Evolutionary conservation across 306 rosid genomes (phyloP).

Genomic region (Pyrus bretschneideri): DNA sequence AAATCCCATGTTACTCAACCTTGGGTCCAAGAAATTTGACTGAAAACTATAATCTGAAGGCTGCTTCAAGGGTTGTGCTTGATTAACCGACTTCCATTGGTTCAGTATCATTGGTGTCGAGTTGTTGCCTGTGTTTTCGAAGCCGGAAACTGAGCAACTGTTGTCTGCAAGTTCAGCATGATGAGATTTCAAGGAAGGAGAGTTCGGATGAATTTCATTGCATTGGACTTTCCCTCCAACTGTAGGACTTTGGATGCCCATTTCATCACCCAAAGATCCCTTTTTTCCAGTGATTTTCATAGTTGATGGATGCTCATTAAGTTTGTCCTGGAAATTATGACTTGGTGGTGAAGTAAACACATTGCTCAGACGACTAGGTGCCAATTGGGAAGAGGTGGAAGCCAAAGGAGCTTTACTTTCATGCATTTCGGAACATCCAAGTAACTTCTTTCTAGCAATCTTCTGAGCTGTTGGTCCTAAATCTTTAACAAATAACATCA

Average conservation of each 20-base stretch:
- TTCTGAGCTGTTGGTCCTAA: conserved; percentile 47
- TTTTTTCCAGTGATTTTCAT: neutral
- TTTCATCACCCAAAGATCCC: conserved; percentile 5
- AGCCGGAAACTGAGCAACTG: conserved; percentile 4
- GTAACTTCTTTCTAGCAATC: conserved; percentile 37
- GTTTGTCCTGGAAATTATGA: conserved; percentile 10
- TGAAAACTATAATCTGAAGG: conserved; percentile 5
- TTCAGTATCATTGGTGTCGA: conserved; percentile 6
- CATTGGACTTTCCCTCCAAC: neutral
- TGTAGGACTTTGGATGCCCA: neutral
- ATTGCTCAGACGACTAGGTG: conserved; percentile 1
- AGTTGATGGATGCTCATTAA: neutral
- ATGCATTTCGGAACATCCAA: conserved; percentile 13
- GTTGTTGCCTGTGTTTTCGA: conserved; percentile 7
- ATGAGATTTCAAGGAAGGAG: neutral
- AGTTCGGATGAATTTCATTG: conserved; percentile 1
- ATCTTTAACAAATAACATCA: conserved; percentile 45
- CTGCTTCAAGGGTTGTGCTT: neutral
- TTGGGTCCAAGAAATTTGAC: neutral
- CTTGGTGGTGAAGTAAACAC: neutral
- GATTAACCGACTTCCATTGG: conserved; percentile 10
- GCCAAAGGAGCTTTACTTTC: conserved; percentile 20
- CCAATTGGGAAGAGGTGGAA: neutral
- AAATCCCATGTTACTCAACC: neutral
- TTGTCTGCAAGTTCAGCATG: conserved; percentile 3